Conservation (phyloP, 2,329 filamentous ascomycete species). For the Pezicula neosporulosa region DNA sequence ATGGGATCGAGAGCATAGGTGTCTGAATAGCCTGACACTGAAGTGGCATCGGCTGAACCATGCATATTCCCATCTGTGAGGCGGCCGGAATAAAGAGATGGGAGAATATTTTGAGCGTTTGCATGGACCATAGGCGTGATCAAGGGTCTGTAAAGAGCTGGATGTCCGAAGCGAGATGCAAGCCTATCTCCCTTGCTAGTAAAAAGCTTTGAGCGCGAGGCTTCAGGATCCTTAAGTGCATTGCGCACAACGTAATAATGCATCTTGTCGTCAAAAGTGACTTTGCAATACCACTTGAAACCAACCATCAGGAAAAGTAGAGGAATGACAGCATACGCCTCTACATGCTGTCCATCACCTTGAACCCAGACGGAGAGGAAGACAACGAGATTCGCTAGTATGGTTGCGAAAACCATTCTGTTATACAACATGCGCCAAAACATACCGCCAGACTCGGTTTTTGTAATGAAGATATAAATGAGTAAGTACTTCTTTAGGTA, state of each 20-base stretch:
- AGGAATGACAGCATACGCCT: conserved; percentile 68
- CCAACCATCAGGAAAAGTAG: conserved; percentile 73
- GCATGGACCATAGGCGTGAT: conserved; percentile 95
- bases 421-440: conserved; percentile 94
- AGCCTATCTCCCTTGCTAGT: conserved; percentile 63
- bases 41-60: conserved; percentile 51
- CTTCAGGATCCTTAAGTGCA: conserved; percentile 42
- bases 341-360: conserved; percentile 54
- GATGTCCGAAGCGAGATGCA: conserved; percentile 81
- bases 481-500: conserved; percentile 94
- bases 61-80: conserved; percentile 63
- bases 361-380: conserved; percentile 72
- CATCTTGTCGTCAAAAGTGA: conserved; percentile 72
- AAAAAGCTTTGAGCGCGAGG: conserved; percentile 42
- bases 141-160: conserved; percentile 81
- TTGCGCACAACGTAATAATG: conserved; percentile 74
- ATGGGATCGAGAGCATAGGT: conserved; percentile 80
- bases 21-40: conserved; percentile 74
- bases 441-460: conserved; percentile 89
- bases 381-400: conserved; percentile 76
- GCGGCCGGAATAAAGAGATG: conserved; percentile 81
- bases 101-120: conserved; percentile 81
- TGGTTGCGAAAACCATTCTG: conserved; percentile 77
- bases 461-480: conserved; percentile 93
- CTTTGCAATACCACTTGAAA: conserved; percentile 85